These are phyloP conservation scores for Stipa capillata DNA, from an alignment of 176 grass and related monocot species.

Conservation along the genomic window DNA sequence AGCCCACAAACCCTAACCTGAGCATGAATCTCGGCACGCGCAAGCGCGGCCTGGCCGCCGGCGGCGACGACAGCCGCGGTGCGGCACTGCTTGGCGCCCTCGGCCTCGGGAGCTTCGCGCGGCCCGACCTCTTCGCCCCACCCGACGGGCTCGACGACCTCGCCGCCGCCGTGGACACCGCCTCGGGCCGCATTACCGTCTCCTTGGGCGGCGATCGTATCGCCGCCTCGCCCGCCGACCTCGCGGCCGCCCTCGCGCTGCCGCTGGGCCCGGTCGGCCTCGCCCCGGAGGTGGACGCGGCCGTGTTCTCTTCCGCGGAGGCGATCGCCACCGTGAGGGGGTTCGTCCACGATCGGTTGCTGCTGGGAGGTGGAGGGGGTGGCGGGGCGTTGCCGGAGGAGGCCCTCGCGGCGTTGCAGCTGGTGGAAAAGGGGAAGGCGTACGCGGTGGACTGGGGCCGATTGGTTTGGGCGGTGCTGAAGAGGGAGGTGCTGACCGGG, in stretches of 20 bases:
- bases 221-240: neutral
- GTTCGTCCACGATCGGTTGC: conserved; percentile 22
- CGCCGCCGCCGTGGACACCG: neutral
- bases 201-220: neutral
- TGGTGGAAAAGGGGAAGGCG: conserved; percentile 28
- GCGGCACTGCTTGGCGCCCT: too few relatives aligned
- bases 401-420: neutral
- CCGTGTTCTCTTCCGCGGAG: conserved; percentile 7
- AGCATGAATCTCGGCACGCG: neutral
- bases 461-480: conserved; percentile 23
- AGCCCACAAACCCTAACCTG: conserved; percentile 7
- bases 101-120: conserved; percentile 13
- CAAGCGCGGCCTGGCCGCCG: neutral
- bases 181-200: neutral
- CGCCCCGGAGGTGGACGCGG: neutral
- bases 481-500: neutral
- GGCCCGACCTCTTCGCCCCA: neutral
- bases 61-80: too few relatives aligned
- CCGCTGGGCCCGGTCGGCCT: neutral
- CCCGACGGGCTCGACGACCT: conserved; percentile 4
- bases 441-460: conserved; percentile 20
- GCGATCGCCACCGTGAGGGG: conserved; percentile 27
- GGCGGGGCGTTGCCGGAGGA: neutral
- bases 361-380: neutral
- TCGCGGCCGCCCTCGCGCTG: conserved; percentile 15